phyloP scores from a whole-genome alignment of 2,329 filamentous ascomycete species.

The Cordyceps militaris region DNA sequence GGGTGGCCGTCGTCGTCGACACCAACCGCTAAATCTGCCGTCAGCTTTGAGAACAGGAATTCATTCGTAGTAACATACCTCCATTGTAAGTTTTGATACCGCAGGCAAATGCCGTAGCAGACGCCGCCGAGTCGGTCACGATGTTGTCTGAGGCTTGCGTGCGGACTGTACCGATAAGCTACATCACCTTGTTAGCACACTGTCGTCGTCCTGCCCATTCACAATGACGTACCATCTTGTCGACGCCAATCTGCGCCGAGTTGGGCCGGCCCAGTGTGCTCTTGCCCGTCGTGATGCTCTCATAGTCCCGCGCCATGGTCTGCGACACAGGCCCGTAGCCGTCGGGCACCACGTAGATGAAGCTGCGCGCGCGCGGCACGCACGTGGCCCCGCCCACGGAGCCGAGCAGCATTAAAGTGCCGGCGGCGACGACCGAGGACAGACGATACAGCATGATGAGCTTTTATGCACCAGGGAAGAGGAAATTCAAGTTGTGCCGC shows the following conservation, averaged over 20 bases:
- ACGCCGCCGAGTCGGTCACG: conserved; percentile 21
- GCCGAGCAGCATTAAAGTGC: background rate
- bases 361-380: conserved; percentile 12
- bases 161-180: conserved; percentile 19
- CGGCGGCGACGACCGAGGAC: background rate
- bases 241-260: conserved; percentile 17
- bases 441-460: background rate
- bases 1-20: conserved; percentile 19
- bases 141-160: conserved; percentile 19
- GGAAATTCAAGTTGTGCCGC: background rate
- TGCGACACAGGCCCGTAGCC: conserved; percentile 25
- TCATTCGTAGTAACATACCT: conserved; percentile 4
- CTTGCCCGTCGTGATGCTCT: conserved; percentile 16
- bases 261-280: conserved; percentile 16
- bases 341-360: conserved; percentile 28
- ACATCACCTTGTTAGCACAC: background rate
- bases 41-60: background rate
- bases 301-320: conserved; percentile 22
- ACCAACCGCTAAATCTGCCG: conserved; percentile 14
- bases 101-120: conserved; percentile 20
- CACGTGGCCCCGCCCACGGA: background rate
- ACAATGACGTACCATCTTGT: conserved; percentile 16
- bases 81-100: conserved; percentile 22
- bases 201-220: background rate
- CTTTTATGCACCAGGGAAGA: background rate